Percentiles rank a stretch among this genome's conserved stretches.
Conservation (phyloP, 2,329 filamentous ascomycete species). For the Cryphonectria japonica region DNA sequence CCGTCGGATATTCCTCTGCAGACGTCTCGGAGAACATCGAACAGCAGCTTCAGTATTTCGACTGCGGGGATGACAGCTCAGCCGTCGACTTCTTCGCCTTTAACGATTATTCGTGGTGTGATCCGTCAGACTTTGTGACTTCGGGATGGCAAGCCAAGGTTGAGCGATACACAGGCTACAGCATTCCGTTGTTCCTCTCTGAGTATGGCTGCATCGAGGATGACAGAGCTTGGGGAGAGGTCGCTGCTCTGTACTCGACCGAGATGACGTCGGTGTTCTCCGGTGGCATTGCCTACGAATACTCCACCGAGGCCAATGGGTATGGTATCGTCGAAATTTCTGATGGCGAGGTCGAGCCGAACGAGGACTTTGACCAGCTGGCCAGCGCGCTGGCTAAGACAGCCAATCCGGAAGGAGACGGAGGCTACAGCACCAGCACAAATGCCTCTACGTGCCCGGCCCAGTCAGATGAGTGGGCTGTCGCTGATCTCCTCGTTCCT, state of each 20-base stretch:
- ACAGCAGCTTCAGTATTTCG: conserved; percentile 89
- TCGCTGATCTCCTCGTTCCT: conserved; percentile 55
- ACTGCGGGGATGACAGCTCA: conserved; percentile 83
- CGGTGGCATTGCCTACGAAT: conserved; percentile 95
- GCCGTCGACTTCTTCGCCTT: conserved; percentile 82
- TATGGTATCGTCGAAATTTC: conserved; percentile 78
- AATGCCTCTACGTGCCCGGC: conserved; percentile 54
- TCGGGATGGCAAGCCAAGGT: conserved; percentile 91
- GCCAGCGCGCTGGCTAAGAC: conserved; percentile 52
- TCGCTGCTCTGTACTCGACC: conserved; percentile 75
- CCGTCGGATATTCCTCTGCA: conserved; percentile 77
- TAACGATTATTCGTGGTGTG: conserved; percentile 89
- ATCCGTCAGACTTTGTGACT: conserved; percentile 67
- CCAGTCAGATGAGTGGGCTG: conserved; percentile 52
- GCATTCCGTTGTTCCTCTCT: conserved; percentile 89
- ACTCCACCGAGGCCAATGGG: conserved; percentile 76
- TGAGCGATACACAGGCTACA: conserved; percentile 82
- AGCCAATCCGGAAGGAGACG: conserved; percentile 54
- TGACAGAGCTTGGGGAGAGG: conserved; percentile 79
- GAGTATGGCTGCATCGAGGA: conserved; percentile 90
- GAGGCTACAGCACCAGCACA: conserved; percentile 53
- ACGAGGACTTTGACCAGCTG: conserved; percentile 64
- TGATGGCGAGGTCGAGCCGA: conserved; percentile 57
- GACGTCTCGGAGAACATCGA: conserved; percentile 85
- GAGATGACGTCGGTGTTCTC: conserved; percentile 95